Conservation (phyloP, 139 green algal genomes). For the Diplosphaera chodatii region DNA sequence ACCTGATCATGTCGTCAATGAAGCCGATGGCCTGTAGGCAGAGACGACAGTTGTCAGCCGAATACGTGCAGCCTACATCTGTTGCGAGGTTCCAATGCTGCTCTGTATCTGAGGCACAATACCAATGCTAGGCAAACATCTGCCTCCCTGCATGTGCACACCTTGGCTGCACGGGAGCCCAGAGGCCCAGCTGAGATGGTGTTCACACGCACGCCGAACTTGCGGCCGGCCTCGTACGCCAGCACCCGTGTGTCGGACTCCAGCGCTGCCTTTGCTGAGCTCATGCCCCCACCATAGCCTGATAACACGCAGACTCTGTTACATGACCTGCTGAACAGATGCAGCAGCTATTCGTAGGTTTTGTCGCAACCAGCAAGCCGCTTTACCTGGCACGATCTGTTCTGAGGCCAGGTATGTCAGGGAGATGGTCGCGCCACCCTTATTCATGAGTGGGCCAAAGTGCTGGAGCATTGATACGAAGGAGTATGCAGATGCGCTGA, state of each 20-base stretch:
- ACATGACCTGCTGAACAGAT: no score
- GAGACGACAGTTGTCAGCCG: no score
- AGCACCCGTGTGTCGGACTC: slow-evolving; percentile 96
- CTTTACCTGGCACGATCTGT: slow-evolving; percentile 79
- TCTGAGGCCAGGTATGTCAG: slow-evolving; percentile 95
- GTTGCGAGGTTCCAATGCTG: no score
- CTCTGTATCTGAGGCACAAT: no score
- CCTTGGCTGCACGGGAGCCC: slow-evolving; percentile 85
- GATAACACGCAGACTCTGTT: no score
- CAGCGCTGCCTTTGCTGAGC: slow-evolving; percentile 89
- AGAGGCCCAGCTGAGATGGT: slow-evolving; percentile 90
- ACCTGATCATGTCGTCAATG: slow-evolving; percentile 99
- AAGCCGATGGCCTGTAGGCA: slow-evolving; percentile 85
- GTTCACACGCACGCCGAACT: slow-evolving; percentile 78
- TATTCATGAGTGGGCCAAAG: slow-evolving; percentile 63
- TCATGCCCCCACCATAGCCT: slow-evolving; percentile 97
- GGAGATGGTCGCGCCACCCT: slow-evolving; percentile 75
- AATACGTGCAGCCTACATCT: no score
- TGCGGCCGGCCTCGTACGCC: slow-evolving; percentile 93
- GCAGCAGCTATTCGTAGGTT: no score
- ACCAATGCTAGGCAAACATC: no score
- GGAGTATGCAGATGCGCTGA: slow-evolving; percentile 94
- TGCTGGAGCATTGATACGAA: slow-evolving; percentile 85
- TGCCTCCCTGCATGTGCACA: no score
- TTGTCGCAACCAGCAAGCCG: no score